Percentiles rank a stretch among this genome's conserved stretches.
Conservation (phyloP, 2,329 filamentous ascomycete species). For the Aspergillus sclerotialis region DNA sequence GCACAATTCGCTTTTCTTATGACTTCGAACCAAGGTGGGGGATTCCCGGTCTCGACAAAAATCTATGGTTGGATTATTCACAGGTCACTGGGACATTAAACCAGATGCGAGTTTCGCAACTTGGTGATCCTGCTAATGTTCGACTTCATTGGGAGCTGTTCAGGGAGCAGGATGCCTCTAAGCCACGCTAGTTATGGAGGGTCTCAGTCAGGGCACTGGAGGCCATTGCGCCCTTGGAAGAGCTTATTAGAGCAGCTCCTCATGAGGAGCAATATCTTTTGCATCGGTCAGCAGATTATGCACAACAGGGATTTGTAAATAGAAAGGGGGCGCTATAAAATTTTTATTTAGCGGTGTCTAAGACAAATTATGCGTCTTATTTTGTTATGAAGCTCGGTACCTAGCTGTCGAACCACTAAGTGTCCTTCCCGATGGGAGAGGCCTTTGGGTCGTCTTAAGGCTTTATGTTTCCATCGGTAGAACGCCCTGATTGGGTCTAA, state of each 20-base stretch:
- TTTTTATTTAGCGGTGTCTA: no score
- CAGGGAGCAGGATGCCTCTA: conserved; percentile 1
- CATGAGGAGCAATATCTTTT: conserved; percentile 3
- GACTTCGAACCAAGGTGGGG: background rate
- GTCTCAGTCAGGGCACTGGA: conserved; percentile 2
- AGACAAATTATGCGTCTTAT: no score
- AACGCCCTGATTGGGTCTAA: no score
- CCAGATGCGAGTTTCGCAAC: conserved; percentile 1
- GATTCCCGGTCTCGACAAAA: conserved; percentile 3
- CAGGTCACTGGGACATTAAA: conserved; percentile 4
- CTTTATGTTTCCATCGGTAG: no score
- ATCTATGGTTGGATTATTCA: conserved; percentile 7
- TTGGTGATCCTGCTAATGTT: conserved; percentile 3
- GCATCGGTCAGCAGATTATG: background rate
- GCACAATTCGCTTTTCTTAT: background rate
- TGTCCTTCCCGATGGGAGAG: no score
- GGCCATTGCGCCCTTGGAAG: conserved; percentile 2
- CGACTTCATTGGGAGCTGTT: conserved; percentile 7
- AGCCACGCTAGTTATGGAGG: conserved; percentile 1
- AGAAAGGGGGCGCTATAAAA: background rate
- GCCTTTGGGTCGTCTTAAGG: no score
- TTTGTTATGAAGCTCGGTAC: no score
- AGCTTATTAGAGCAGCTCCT: conserved; percentile 2
- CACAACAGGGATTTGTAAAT: conserved; percentile 2
- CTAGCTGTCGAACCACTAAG: no score